A percentile compares a stretch with the other conserved stretches of the same genome.
phyloP scores from a whole-genome alignment of 106 monocot genomes.

The Allium fistulosum region DNA sequence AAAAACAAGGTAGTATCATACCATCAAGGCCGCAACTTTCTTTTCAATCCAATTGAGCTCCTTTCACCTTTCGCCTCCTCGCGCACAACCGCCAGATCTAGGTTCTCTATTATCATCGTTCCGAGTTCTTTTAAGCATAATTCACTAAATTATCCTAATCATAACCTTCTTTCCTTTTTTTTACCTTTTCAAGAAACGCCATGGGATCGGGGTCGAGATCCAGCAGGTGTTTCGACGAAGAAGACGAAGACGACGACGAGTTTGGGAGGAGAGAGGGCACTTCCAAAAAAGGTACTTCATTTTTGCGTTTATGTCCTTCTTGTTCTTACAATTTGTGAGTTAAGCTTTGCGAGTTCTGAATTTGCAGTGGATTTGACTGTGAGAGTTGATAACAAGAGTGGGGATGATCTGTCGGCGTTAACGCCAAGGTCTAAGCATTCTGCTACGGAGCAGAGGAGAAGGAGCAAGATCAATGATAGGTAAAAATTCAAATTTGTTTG shows the following conservation, averaged over 20 bases:
- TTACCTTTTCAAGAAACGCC: neutral
- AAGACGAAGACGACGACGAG: conserved; percentile 34
- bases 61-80: conserved; percentile 3
- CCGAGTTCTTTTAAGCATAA: too few relatives aligned
- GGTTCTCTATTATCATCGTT: neutral
- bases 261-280: conserved; percentile 26
- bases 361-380: conserved; percentile 33
- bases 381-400: conserved; percentile 32
- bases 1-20: too few relatives aligned
- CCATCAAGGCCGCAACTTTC: too few relatives aligned
- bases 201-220: conserved; percentile 28
- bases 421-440: conserved; percentile 79
- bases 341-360: too few relatives aligned
- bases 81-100: neutral
- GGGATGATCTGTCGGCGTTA: conserved; percentile 28
- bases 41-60: too few relatives aligned
- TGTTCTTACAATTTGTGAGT: neutral
- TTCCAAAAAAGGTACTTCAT: conserved; percentile 14
- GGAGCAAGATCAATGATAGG: conserved; percentile 89
- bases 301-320: neutral
- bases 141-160: too few relatives aligned
- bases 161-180: neutral
- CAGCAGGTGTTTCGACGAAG: conserved; percentile 21
- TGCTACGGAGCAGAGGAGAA: conserved; percentile 70
- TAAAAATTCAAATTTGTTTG: neutral